Evolutionary conservation across 176 grass and related monocot genomes (phyloP), one percentile per base, ranked within the genome.

Genomic region (Zizania latifolia): DNA sequence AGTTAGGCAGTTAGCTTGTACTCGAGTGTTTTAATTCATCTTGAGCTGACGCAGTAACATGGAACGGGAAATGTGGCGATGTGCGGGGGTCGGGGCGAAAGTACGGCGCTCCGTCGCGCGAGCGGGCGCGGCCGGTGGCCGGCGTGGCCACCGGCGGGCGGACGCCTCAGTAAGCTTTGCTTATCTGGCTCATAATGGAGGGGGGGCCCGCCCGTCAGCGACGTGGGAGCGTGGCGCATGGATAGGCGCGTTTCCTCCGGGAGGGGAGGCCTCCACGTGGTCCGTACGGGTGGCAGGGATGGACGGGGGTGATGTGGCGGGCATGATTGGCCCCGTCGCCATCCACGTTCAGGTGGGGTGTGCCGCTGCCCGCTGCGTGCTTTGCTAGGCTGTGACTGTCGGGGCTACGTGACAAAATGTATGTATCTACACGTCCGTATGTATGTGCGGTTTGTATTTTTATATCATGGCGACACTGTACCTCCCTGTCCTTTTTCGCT

Each of bases 31-130:
- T 81, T 41, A 10, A 8, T 51, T 51, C 46, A 81, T 69, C 43
- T 70, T 31, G 28, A 57, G 54, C 62, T 23, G 54, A 53, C 24
- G 46, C 55, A 15, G 79, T 72, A 81, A 79, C 80, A 75, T 70
- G 86, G 62, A 84, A 84, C 68, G 69, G 82, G 70, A 75, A 84
- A 67, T 55, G 61, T 36, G 77, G 78, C 65, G 55, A 82, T 33
- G 78, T 15, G 33, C 21, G 44, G 30, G 40, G 11, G 2, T 36
- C 6, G 35, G 37, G 15, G 17, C 10, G n/a, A 29, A 76, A 86
- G 33, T 82, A 82, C 46, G 37, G 17, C 11, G 4, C 78, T 38
- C 43, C 78, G 27, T 22, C 55, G 63, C 27, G 55, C 40, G 11
- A 3, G 59, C 31, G 55, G 70, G n/a, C 48, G 19, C n/a, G 48